A percentile compares a stretch with the other conserved stretches of the same genome.
These are phyloP conservation scores for Phaffia tasmanica DNA, from an alignment of 768 basidiomycete genomes.

Conservation along the genomic window DNA sequence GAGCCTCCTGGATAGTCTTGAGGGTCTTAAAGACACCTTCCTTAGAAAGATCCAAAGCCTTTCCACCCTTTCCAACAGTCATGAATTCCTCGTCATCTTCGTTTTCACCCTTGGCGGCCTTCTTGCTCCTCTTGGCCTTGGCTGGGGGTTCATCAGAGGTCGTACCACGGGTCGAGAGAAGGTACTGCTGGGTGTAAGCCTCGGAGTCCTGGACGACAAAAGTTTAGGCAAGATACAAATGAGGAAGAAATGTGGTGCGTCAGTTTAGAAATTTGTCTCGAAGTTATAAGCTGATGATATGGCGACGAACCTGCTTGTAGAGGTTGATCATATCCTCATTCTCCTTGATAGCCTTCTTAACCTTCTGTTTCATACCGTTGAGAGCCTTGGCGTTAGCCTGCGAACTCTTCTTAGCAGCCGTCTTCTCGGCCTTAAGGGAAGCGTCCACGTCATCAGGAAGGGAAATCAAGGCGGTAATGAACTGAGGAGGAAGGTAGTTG, in stretches of 20 bases:
- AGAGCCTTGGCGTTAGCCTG: conserved; percentile 87
- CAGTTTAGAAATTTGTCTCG: not conserved
- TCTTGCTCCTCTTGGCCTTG: conserved; percentile 38
- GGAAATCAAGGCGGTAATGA: conserved; percentile 17
- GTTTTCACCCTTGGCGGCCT: conserved; percentile 31
- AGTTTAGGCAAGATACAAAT: conserved; percentile 6
- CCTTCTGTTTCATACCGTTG: conserved; percentile 95
- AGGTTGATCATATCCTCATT: conserved; percentile 67
- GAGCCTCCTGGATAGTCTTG: conserved; percentile 78
- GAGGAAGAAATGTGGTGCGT: not conserved
- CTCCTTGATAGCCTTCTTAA: conserved; percentile 83
- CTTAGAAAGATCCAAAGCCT: conserved; percentile 63
- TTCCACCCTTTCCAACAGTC: conserved; percentile 84
- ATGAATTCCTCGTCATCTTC: conserved; percentile 59
- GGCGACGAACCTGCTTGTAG: conserved; percentile 57
- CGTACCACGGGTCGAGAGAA: conserved; percentile 42
- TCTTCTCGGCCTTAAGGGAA: conserved; percentile 72
- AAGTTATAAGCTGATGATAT: not conserved
- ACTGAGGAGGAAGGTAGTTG: conserved; percentile 61
- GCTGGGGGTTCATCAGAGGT: conserved; percentile 34
- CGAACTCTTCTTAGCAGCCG: conserved; percentile 91
- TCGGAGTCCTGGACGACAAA: conserved; percentile 60
- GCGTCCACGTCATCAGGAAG: conserved; percentile 56
- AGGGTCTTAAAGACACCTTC: conserved; percentile 76
- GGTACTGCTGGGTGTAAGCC: conserved; percentile 67